phyloP scores from a whole-genome alignment of 805 yeast genomes.

The Middelhovenomyces tepae region DNA sequence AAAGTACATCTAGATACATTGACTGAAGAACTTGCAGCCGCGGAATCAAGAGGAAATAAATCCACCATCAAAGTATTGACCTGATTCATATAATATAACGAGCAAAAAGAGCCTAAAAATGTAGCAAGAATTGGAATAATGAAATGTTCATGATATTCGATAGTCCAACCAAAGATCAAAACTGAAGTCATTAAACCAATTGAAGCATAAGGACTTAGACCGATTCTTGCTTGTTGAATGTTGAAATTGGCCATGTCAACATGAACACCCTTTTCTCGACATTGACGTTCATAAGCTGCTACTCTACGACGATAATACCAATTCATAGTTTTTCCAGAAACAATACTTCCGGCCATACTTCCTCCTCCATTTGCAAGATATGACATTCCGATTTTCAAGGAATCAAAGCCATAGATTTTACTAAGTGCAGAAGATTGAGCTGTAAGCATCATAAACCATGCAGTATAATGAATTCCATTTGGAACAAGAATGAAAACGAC shows the following conservation, averaged over 20 bases:
- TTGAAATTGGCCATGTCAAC: conserved; percentile 38
- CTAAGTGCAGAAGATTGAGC: conserved; percentile 50
- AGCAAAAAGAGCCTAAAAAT: conserved; percentile 47
- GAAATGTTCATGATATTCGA: conserved; percentile 38
- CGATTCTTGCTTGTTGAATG: conserved; percentile 45
- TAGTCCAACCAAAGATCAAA: conserved; percentile 66
- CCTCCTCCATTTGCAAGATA: conserved; percentile 69
- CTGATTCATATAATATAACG: conserved; percentile 49
- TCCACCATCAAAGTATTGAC: conserved; percentile 69
- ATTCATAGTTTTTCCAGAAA: conserved; percentile 50
- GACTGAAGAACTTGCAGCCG: conserved; percentile 65
- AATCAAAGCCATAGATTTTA: conserved; percentile 40
- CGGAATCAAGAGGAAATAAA: conserved; percentile 56
- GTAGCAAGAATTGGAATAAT: conserved; percentile 51
- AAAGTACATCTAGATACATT: conserved; percentile 66
- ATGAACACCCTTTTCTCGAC: conserved; percentile 9
- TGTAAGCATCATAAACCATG: conserved; percentile 63
- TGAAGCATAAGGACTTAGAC: conserved; percentile 37
- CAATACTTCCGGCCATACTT: conserved; percentile 49
- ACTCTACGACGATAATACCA: conserved; percentile 34
- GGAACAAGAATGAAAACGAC: conserved; percentile 45
- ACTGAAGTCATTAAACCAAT: conserved; percentile 33
- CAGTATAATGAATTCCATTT: conserved; percentile 52
- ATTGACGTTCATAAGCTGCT: conserved; percentile 14
- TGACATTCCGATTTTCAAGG: conserved; percentile 56